A percentile compares a stretch with the other conserved stretches of the same genome.
phyloP scores from a whole-genome alignment of 108 stramenopile genomes.

The Fragilaria crotonensis region DNA sequence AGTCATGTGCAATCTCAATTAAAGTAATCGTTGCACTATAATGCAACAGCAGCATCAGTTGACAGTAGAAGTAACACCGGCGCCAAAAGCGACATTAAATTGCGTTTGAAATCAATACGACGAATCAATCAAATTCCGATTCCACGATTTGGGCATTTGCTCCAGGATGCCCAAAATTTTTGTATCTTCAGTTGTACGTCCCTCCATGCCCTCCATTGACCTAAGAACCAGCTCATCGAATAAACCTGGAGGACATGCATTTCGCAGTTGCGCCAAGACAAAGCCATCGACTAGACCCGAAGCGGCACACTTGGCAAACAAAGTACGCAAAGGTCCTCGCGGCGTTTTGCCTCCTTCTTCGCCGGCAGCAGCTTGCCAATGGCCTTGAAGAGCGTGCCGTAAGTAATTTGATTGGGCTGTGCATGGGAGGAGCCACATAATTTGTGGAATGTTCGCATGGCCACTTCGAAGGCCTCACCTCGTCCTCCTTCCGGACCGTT shows the following conservation, averaged over 20 bases:
- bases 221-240: slow-evolving; percentile 18
- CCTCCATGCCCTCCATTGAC: not conserved
- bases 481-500: slow-evolving; percentile 11
- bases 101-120: not conserved
- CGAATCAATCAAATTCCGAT: not conserved
- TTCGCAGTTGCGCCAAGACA: slow-evolving; percentile 29
- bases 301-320: slow-evolving; percentile 26
- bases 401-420: slow-evolving; percentile 28
- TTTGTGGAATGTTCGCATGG: slow-evolving; percentile 32
- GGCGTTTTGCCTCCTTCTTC: slow-evolving; percentile 6
- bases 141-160: not conserved
- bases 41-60: not conserved
- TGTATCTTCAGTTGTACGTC: not conserved
- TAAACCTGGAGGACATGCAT: slow-evolving; percentile 15
- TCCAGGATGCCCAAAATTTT: not conserved
- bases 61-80: not conserved
- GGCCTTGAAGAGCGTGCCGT: slow-evolving; percentile 42
- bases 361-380: slow-evolving; percentile 24
- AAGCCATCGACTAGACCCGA: slow-evolving; percentile 37
- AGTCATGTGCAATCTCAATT: slow-evolving; percentile 37
- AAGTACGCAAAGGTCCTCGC: slow-evolving; percentile 17
- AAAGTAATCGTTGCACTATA: not conserved
- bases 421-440: slow-evolving; percentile 10
- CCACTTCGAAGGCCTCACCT: slow-evolving; percentile 26
- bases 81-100: not conserved